These are phyloP conservation scores for Barnettozyma botsteinii DNA, from an alignment of 805 yeast genomes.

Conservation along the genomic window DNA sequence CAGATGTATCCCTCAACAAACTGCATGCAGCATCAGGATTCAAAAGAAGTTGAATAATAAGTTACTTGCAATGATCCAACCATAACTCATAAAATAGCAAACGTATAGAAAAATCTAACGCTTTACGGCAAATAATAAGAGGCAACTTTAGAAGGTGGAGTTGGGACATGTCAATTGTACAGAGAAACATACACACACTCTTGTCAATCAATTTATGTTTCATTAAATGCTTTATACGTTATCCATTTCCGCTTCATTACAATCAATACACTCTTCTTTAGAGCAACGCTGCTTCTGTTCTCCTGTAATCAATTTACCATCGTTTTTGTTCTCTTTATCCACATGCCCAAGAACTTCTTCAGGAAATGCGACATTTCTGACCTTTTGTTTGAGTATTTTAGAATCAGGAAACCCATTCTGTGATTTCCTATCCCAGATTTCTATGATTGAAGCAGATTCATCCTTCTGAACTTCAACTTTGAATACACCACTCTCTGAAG, in stretches of 20 bases:
- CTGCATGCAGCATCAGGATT: too few relatives aligned
- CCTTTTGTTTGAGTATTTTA: constrained; percentile 63
- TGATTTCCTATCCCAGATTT: constrained; percentile 55
- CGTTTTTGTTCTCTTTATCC: constrained; percentile 32
- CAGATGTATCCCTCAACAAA: too few relatives aligned
- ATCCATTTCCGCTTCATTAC: constrained; percentile 8
- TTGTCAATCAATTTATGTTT: too few relatives aligned
- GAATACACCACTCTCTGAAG: constrained; percentile 54
- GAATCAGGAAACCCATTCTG: constrained; percentile 85
- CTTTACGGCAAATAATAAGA: too few relatives aligned
- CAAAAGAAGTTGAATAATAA: too few relatives aligned
- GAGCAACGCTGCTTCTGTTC: neutral
- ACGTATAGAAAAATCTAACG: too few relatives aligned
- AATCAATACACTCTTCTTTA: constrained; percentile 16
- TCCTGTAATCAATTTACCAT: constrained; percentile 15
- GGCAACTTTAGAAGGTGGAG: too few relatives aligned
- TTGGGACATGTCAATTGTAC: too few relatives aligned
- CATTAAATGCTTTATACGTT: constrained; percentile 1
- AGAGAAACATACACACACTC: too few relatives aligned
- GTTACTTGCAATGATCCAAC: too few relatives aligned
- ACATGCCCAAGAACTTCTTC: constrained; percentile 55
- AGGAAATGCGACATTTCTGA: constrained; percentile 57
- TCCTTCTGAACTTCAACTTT: constrained; percentile 44
- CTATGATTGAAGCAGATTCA: constrained; percentile 27
- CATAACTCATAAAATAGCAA: too few relatives aligned